Percentiles rank a stretch among this genome's conserved stretches.
phyloP scores from a whole-genome alignment of 768 basidiomycete genomes.

The Pleurotus tuber-regium region DNA sequence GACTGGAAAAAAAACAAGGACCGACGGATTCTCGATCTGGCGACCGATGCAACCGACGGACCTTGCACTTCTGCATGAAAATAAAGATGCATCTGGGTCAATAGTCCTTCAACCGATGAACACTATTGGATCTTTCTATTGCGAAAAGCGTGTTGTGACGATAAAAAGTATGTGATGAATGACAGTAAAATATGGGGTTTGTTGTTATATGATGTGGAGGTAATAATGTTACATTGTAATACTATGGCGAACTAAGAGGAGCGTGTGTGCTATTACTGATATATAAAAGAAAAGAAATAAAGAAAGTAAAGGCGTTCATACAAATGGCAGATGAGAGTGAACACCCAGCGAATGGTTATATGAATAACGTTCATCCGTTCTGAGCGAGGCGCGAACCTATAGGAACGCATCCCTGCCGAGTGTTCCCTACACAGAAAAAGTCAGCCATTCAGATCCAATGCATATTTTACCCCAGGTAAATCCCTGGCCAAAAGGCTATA shows the following conservation, averaged over 20 bases:
- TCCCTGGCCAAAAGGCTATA: conserved; percentile 15
- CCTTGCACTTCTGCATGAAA: no score
- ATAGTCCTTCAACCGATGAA: no score
- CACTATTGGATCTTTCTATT: no score
- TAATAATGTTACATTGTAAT: conserved; percentile 7
- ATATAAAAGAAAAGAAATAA: not conserved
- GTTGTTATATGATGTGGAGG: not conserved
- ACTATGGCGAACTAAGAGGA: not conserved
- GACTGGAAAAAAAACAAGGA: no score
- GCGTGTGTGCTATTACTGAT: not conserved
- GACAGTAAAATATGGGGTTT: no score
- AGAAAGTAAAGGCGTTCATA: not conserved
- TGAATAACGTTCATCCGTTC: no score
- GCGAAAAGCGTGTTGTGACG: no score
- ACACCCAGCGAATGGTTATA: not conserved
- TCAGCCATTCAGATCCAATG: conserved; percentile 19
- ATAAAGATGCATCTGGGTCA: no score
- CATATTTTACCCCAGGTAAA: conserved; percentile 5
- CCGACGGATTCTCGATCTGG: no score
- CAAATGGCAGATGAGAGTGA: not conserved
- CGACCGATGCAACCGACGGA: no score
- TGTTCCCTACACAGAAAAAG: conserved; percentile 33
- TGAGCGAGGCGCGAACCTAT: conserved; percentile 21
- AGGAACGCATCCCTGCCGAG: conserved; percentile 56
- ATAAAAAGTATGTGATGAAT: not conserved